Conservation (phyloP, 176 grass and related monocot genomes). For the Paspalum notatum region DNA sequence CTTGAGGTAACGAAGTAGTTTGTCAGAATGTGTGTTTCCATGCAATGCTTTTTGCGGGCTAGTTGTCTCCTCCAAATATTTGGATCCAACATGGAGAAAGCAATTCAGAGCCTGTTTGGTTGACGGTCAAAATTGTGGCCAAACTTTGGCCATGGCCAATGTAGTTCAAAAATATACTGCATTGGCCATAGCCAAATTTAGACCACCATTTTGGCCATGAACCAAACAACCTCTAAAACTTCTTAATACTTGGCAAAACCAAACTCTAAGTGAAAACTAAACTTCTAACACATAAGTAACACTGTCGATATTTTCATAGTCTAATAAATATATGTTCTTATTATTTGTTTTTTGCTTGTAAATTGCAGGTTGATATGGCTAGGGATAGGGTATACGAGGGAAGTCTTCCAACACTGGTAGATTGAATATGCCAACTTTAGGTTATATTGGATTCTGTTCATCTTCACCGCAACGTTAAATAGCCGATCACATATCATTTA, state of each 20-base stretch:
- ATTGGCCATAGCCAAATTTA: too few relatives aligned
- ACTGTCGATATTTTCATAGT: background rate
- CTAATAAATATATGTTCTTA: background rate
- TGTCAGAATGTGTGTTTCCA: background rate
- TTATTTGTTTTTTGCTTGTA: constrained; percentile 1
- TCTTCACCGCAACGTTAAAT: too few relatives aligned
- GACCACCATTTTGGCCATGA: too few relatives aligned
- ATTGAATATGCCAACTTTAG: background rate
- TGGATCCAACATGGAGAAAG: constrained; percentile 1
- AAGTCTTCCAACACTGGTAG: constrained; percentile 39
- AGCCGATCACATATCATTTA: too few relatives aligned
- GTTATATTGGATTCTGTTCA: background rate
- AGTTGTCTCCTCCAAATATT: background rate
- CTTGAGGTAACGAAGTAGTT: background rate
- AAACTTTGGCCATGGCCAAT: too few relatives aligned
- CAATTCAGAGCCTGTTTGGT: too few relatives aligned
- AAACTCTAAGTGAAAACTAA: background rate
- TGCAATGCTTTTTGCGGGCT: background rate
- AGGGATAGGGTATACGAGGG: constrained; percentile 50
- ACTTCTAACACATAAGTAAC: background rate
- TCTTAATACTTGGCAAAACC: background rate
- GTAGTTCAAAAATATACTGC: too few relatives aligned
- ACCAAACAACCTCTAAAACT: too few relatives aligned
- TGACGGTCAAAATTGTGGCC: too few relatives aligned
- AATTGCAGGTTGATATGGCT: constrained; percentile 52